phyloP scores from a whole-genome alignment of 306 rosid species.

The Vigna mungo region DNA sequence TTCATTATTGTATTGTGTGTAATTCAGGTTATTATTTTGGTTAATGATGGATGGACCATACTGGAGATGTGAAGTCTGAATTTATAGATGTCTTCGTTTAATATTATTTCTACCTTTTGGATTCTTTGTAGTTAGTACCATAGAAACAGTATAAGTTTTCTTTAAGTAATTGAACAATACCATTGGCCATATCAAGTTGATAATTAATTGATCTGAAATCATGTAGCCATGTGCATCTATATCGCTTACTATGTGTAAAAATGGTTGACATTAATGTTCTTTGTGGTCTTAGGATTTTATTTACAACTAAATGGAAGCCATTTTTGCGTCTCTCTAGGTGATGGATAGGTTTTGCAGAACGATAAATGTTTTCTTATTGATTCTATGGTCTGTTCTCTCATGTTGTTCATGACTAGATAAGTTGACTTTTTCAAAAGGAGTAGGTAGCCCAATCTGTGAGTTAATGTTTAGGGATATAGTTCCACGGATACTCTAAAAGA shows the following conservation, averaged over 20 bases:
- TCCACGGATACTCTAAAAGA: no score
- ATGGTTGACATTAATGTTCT: background rate
- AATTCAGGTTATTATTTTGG: background rate
- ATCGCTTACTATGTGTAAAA: background rate
- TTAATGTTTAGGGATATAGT: background rate
- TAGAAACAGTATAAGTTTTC: background rate
- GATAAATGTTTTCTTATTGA: background rate
- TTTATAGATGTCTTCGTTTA: background rate
- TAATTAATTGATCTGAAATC: background rate
- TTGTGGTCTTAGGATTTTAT: background rate
- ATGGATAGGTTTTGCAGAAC: background rate
- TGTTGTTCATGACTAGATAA: background rate
- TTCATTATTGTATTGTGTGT: conserved; percentile 28
- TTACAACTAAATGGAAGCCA: background rate
- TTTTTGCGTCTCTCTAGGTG: no score
- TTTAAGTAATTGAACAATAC: background rate
- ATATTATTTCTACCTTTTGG: background rate
- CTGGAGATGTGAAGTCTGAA: background rate
- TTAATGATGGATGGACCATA: conserved; percentile 4
- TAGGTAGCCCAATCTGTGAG: background rate
- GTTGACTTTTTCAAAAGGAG: background rate
- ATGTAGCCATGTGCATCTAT: background rate
- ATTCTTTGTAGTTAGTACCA: background rate
- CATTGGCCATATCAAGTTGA: background rate
- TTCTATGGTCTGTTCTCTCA: background rate